Evolutionary conservation across 2,329 filamentous ascomycete genomes (phyloP).

Genomic region (Tolypocladium ophioglossoides): DNA sequence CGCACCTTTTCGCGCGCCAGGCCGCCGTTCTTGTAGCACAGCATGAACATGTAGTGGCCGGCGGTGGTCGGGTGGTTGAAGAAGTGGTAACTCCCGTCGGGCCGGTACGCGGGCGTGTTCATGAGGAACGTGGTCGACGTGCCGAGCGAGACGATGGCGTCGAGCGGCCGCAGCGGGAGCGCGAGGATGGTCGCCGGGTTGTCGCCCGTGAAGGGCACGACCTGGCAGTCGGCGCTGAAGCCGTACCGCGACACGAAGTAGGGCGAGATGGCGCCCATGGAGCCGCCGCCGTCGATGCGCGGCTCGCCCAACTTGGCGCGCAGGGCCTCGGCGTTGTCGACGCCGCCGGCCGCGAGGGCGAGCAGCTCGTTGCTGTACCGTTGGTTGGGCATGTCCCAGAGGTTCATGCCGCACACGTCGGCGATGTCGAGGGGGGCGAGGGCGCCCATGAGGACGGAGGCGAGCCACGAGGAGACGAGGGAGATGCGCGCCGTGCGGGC

Average conservation of each 20-base stretch:
- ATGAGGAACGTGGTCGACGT: conserved; percentile 97
- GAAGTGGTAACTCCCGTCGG: conserved; percentile 88
- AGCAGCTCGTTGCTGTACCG: conserved; percentile 68
- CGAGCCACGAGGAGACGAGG: conserved; percentile 89
- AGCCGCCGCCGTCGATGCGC: conserved; percentile 66
- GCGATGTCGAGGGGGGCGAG: conserved; percentile 87
- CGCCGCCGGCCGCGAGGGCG: conserved; percentile 53
- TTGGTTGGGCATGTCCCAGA: conserved; percentile 78
- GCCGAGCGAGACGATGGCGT: conserved; percentile 89
- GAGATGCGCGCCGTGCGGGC: conserved; percentile 73
- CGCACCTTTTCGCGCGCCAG: conserved; percentile 85
- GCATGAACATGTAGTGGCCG: conserved; percentile 98
- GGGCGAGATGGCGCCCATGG: conserved; percentile 61
- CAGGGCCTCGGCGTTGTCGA: conserved; percentile 49
- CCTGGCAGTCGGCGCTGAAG: conserved; percentile 62
- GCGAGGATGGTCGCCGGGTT: conserved; percentile 93
- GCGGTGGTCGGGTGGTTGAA: conserved; percentile 93
- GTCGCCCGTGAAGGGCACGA: conserved; percentile 87
- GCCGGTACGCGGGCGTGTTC: conserved; percentile 85
- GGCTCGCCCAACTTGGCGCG: conserved; percentile 72
- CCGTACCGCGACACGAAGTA: conserved; percentile 77
- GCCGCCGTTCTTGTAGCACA: conserved; percentile 98
- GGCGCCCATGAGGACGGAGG: conserved; percentile 75
- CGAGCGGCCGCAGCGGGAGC: conserved; percentile 73
- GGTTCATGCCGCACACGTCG: conserved; percentile 92